A percentile compares a stretch with the other conserved stretches of the same genome.
Conservation (phyloP, 305 asterid genomes). For the Plantago coronopus region DNA sequence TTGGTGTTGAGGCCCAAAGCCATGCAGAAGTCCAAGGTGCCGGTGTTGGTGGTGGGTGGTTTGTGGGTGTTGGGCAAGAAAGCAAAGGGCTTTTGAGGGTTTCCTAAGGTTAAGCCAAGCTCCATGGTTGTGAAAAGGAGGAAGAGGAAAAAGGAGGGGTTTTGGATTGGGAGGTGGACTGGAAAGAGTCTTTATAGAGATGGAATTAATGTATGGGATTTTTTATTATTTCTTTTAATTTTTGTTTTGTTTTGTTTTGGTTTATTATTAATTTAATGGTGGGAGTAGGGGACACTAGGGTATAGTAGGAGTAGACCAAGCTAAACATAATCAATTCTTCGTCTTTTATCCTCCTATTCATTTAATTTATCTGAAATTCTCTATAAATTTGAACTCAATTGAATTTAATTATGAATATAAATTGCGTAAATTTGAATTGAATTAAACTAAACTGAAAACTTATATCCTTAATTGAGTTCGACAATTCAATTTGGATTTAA, state of each 20-base stretch:
- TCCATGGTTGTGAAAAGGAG: conserved; percentile 39
- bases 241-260: conserved; percentile 11
- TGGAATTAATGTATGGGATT: conserved; percentile 21
- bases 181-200: conserved; percentile 62
- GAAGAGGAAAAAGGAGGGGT: conserved; percentile 14
- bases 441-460: too few relatives aligned
- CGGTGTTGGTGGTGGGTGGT: conserved; percentile 15
- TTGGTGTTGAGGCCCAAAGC: conserved; percentile 39
- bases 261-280: conserved; percentile 11
- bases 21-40: conserved; percentile 59
- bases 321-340: conserved; percentile 29
- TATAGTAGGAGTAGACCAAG: conserved; percentile 48
- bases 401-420: too few relatives aligned
- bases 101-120: conserved; percentile 73
- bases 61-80: conserved; percentile 27
- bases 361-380: too few relatives aligned
- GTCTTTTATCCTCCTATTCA: conserved; percentile 8
- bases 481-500: too few relatives aligned
- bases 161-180: conserved; percentile 17
- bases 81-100: conserved; percentile 33
- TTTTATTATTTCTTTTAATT: conserved; percentile 23
- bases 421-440: too few relatives aligned
- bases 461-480: too few relatives aligned
- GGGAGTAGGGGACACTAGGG: conserved; percentile 11
- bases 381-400: too few relatives aligned